phyloP scores from a whole-genome alignment of 2,329 filamentous ascomycete genomes.

The Venturia nashicola region DNA sequence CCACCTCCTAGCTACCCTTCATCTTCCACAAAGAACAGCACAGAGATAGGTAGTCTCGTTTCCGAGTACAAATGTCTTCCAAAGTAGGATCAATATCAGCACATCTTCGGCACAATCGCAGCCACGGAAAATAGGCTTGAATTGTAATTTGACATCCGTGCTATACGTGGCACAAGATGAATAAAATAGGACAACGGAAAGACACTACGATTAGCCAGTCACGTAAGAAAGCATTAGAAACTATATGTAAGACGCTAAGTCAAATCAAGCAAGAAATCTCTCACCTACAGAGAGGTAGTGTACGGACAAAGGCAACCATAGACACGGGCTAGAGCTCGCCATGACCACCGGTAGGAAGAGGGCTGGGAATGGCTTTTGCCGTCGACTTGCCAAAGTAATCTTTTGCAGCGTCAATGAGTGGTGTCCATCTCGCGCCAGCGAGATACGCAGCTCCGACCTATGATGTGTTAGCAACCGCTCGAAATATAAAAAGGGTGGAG shows the following conservation, averaged over 20 bases:
- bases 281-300: background rate
- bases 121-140: slow-evolving; percentile 59
- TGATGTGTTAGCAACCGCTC: slow-evolving; percentile 3
- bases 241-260: background rate
- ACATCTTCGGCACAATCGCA: slow-evolving; percentile 98
- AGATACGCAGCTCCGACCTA: slow-evolving; percentile 69
- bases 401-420: slow-evolving; percentile 39
- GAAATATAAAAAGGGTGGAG: background rate
- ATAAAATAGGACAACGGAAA: background rate
- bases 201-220: background rate
- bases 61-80: slow-evolving; percentile 5
- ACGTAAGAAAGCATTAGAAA: background rate
- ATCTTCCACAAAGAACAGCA: background rate
- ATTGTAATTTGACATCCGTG: slow-evolving; percentile 99
- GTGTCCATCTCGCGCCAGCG: slow-evolving; percentile 59
- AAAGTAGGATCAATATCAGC: slow-evolving; percentile 52
- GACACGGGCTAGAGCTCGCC: slow-evolving; percentile 2
- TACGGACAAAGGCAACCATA: background rate
- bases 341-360: background rate
- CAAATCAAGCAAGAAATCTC: background rate
- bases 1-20: slow-evolving; percentile 3
- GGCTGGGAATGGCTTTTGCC: background rate
- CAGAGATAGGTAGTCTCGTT: slow-evolving; percentile 4
- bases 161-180: slow-evolving; percentile 33
- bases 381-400: background rate